Evolutionary conservation across 2,329 filamentous ascomycete genomes (phyloP).

Genomic region (Talaromyces sp.): DNA sequence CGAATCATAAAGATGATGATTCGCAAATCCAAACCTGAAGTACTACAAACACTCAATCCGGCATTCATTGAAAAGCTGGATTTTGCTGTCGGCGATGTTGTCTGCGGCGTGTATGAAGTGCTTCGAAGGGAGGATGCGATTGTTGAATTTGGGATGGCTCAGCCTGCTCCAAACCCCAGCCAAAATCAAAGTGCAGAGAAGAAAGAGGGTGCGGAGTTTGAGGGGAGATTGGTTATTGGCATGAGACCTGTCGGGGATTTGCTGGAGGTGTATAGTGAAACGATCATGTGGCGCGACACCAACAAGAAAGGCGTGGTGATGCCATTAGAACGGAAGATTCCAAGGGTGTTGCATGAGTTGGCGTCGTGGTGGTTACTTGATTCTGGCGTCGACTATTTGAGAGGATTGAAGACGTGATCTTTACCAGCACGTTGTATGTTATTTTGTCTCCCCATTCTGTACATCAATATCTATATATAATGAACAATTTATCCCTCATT

Average conservation of each 20-base stretch:
- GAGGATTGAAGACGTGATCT: constrained; percentile 20
- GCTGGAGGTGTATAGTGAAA: constrained; percentile 27
- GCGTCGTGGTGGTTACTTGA: constrained; percentile 38
- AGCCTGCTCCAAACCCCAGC: constrained; percentile 1
- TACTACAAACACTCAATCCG: constrained; percentile 26
- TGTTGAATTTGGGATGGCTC: constrained; percentile 33
- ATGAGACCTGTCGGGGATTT: constrained; percentile 17
- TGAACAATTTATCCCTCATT: too few relatives aligned
- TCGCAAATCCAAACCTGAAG: constrained; percentile 9
- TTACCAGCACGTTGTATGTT: neutral
- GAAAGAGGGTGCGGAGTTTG: neutral
- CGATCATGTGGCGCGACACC: constrained; percentile 30
- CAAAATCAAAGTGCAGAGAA: too few relatives aligned
- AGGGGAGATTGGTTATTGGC: constrained; percentile 28
- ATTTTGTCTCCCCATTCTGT: neutral
- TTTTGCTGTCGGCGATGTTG: constrained; percentile 30
- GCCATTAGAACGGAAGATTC: constrained; percentile 30
- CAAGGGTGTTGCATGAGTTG: constrained; percentile 34
- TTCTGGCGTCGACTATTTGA: constrained; percentile 32
- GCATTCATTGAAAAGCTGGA: constrained; percentile 27
- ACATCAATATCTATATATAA: neutral
- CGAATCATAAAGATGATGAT: constrained; percentile 26
- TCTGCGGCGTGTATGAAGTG: constrained; percentile 34
- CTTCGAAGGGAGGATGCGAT: constrained; percentile 23
- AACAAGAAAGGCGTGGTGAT: constrained; percentile 22